These are phyloP conservation scores for Exophiala spinifera DNA, from an alignment of 2,329 filamentous ascomycete genomes.

Conservation along the genomic window DNA sequence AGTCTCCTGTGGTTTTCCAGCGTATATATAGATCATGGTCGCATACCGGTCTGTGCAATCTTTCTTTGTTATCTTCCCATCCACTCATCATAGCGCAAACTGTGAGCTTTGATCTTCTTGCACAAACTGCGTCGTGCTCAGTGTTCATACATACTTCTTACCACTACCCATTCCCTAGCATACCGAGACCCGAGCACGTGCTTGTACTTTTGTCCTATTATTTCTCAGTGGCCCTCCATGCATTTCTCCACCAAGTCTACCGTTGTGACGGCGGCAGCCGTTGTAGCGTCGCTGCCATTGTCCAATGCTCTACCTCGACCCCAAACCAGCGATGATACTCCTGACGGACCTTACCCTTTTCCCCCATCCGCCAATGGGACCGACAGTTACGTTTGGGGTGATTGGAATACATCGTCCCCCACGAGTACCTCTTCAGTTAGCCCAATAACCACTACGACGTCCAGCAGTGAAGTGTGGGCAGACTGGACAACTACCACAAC, in stretches of 20 bases:
- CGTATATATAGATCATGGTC: conserved; percentile 8
- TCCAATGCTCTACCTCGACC: conserved; percentile 9
- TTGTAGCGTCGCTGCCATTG: conserved; percentile 5
- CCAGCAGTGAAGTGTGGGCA: not conserved
- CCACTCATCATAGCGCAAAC: not conserved
- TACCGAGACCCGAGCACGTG: not conserved
- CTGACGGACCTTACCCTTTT: not conserved
- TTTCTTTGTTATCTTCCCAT: not conserved
- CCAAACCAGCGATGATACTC: not conserved
- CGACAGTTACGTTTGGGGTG: too few species aligned
- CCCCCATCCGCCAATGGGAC: too few species aligned
- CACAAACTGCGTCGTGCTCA: conserved; percentile 4
- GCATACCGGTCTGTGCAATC: conserved; percentile 10
- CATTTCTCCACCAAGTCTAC: conserved; percentile 2
- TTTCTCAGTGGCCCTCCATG: not conserved
- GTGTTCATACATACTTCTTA: not conserved
- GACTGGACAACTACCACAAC: not conserved
- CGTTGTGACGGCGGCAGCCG: conserved; percentile 1
- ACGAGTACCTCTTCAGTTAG: not conserved
- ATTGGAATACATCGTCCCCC: too few species aligned
- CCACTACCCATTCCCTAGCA: too few species aligned
- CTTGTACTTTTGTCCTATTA: conserved; percentile 1
- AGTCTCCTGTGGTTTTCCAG: too few species aligned
- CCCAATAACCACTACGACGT: not conserved
- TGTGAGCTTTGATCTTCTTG: not conserved